Conservation (phyloP, 2,329 filamentous ascomycete genomes). For the Monosporascus sp. region DNA sequence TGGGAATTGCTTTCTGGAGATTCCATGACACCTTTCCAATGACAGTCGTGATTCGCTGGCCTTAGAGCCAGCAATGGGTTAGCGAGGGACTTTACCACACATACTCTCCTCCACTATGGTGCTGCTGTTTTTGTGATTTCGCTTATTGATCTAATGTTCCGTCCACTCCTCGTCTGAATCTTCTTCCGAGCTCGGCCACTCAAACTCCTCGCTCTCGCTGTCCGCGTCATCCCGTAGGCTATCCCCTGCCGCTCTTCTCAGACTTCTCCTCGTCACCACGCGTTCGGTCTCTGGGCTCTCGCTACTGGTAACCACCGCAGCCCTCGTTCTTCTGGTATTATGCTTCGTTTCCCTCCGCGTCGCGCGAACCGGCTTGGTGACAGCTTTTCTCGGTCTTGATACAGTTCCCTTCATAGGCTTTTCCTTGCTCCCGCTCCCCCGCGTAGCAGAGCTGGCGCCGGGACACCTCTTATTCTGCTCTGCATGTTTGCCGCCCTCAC, state of each 20-base stretch:
- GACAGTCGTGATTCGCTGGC: too few relatives aligned
- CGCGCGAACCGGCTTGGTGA: not conserved
- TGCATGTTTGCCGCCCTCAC: not conserved
- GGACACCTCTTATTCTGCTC: not conserved
- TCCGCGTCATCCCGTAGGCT: not conserved
- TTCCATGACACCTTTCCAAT: too few relatives aligned
- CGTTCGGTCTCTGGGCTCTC: not conserved
- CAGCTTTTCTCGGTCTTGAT: not conserved
- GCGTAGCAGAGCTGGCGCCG: not conserved
- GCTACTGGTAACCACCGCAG: not conserved
- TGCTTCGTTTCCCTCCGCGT: not conserved
- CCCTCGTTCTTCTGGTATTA: not conserved
- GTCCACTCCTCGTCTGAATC: not conserved
- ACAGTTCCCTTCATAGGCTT: not conserved
- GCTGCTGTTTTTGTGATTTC: too few relatives aligned
- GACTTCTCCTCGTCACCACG: not conserved
- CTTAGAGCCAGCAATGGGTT: too few relatives aligned
- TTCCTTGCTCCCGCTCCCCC: not conserved
- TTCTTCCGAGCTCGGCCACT: not conserved
- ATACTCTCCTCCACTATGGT: too few relatives aligned
- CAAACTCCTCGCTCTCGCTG: not conserved
- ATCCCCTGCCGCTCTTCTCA: not conserved
- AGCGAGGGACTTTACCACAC: too few relatives aligned
- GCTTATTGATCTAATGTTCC: too few relatives aligned
- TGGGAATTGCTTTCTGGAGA: too few relatives aligned